Evolutionary conservation across 352 stramenopile species (phyloP), one percentile per base, ranked within the genome.

Genomic region (Pythium sukuiense): DNA sequence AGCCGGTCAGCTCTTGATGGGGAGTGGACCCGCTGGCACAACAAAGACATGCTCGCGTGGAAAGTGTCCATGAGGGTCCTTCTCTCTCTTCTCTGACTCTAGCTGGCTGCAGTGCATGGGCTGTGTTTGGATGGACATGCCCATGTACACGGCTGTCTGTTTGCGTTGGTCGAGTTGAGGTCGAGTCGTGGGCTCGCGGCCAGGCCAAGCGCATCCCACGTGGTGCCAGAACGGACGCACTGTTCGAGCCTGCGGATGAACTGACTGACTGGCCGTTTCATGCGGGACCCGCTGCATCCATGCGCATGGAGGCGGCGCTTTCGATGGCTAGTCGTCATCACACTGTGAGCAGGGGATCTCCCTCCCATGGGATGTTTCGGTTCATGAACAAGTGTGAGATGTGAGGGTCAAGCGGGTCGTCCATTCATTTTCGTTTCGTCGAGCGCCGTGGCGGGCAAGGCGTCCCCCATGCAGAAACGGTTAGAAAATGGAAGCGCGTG

Each of bases 401-500:
- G 45, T 52, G 45, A 49, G 41, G 41, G 14, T 9, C 14, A 2
- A 26, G 13, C 5, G 32, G 32, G 32, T 35, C 32, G 5, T 35
- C 32, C 41, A 20, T n/a, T 16, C 45, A 52, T 27, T 52, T 52
- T 52, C 45, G 18, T 30, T 24, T 20, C 45, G 45, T 16, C 5
- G n/a, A 6, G 18, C 6, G n/a, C 3, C 2, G 45, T 30, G 45
- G 41, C 18, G 41, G 16, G 18, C 41, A 26, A 45, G 3, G 18
- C 18, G 39, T 43, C 35, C 35, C 12, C 39, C n/a, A 52, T 24
- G 45, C 7, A 24, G 16, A 52, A 27, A 52, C 18, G 45, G 45
- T 52, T 29, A 60, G 48, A 67, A 61, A 57, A 67, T 67, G 61
- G 61, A 67, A 67, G 37, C 29, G n/a, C 35, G 60, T 67, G 33